Evolutionary conservation across 1,139 yeast species (phyloP), one percentile per base, ranked within the genome.

Genomic region (Taphrina confusa): DNA sequence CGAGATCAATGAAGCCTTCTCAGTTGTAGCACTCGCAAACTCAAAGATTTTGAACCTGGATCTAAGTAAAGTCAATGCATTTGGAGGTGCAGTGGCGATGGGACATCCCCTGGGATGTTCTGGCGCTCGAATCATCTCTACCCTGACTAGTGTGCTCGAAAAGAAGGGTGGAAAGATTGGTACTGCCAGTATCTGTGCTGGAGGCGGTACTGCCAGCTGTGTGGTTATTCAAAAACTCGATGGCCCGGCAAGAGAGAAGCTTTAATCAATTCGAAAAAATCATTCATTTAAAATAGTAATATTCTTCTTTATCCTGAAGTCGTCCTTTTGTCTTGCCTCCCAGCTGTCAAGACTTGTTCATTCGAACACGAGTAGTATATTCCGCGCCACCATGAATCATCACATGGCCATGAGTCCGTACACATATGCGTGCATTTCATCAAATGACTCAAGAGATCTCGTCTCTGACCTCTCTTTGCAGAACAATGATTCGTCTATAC

Each of bases 31-130:
- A 63, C 73, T 90, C 66, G 96, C 96, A 65, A 91, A 90, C 76
- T 78, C 90, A 65, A 83, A 88, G 78, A 76, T 89, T 65, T 80
- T 88, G 66, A 78, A 78, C 66, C 73, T 92, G 63, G 81, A 83
- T 62, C 75, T 77, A 33, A 80, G 80, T 58, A 90, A 88, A 77
- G 82, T 91, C 66, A 92, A 92, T 72, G 95, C 85, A 61, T 91
- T 91, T 74, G 98, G 98, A 75, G 98, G 97, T 74, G 97, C 97
- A 44, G 97, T 92, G 65, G 97, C 97, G 54, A 74, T 92, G 68
- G 97, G 97, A 57, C 97, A 92, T 74, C 97, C 98, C 70, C 81
- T 92, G 70, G 98, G 97, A 63, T 88, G 96, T 77, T 87, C 96
- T 20, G 98, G 98, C 74, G 97, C 97, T 46, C 85, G 98, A 79